These are phyloP conservation scores for Apiotrichum laibachii DNA, from an alignment of 1,284 basidiomycete genomes.

Conservation along the genomic window DNA sequence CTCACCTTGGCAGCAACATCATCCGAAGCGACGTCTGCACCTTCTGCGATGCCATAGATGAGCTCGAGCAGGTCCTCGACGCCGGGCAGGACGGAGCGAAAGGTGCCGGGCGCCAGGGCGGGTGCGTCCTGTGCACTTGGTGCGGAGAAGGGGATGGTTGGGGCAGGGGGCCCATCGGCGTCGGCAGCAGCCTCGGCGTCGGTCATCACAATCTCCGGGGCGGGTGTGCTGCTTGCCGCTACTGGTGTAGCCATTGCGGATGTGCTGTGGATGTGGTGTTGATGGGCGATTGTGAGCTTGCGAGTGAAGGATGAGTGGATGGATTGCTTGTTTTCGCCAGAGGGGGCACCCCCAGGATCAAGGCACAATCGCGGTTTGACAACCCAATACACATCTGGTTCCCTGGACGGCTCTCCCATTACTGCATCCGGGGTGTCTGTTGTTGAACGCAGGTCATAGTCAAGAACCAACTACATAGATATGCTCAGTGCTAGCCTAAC, in stretches of 20 bases:
- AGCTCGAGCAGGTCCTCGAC: conserved; percentile 19
- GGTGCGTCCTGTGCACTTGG: not conserved
- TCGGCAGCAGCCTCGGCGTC: not conserved
- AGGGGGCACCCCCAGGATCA: too few relatives aligned
- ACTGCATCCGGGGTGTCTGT: too few relatives aligned
- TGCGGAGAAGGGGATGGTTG: not conserved
- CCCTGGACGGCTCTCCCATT: too few relatives aligned
- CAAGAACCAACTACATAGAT: too few relatives aligned
- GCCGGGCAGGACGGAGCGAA: conserved; percentile 13
- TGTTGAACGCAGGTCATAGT: too few relatives aligned
- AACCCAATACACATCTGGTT: too few relatives aligned
- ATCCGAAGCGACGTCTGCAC: conserved; percentile 5
- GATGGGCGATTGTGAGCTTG: not conserved
- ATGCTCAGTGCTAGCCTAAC: too few relatives aligned
- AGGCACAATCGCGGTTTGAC: too few relatives aligned
- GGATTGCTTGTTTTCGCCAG: too few relatives aligned
- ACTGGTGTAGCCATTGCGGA: not conserved
- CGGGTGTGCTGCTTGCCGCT: too few relatives aligned
- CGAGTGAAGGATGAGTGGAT: not conserved
- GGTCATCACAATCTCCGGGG: not conserved
- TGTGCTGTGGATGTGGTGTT: too few relatives aligned
- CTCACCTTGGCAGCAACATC: conserved; percentile 15
- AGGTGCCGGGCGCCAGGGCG: conserved; percentile 13
- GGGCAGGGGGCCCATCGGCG: not conserved
- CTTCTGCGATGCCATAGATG: conserved; percentile 15